A percentile compares a stretch with the other conserved stretches of the same genome.
Evolutionary conservation across 1,284 basidiomycete genomes (phyloP).

Genomic region (Mycosarcoma maydis): DNA sequence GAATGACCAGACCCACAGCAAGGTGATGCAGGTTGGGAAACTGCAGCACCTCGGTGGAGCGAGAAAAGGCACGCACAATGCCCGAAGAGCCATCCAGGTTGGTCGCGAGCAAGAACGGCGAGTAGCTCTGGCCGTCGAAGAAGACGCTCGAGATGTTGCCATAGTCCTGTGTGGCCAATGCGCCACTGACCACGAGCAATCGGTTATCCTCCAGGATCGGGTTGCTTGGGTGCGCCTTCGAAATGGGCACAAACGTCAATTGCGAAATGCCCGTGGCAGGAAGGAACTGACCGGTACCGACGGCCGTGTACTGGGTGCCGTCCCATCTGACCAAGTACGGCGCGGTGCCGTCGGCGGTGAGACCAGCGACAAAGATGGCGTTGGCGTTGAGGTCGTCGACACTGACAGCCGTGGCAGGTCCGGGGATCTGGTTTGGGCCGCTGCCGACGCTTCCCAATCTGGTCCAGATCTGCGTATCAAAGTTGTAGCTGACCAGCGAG

Average conservation of each 20-base stretch:
- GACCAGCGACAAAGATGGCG: constrained; percentile 89
- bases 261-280: constrained; percentile 79
- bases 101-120: constrained; percentile 83
- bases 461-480: constrained; percentile 72
- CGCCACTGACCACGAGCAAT: constrained; percentile 88
- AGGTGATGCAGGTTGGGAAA: constrained; percentile 68
- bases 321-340: constrained; percentile 60
- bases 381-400: constrained; percentile 82
- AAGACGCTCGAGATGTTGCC: constrained; percentile 78
- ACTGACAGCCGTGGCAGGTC: constrained; percentile 86
- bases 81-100: constrained; percentile 78
- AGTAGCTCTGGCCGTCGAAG: constrained; percentile 84
- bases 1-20: constrained; percentile 89
- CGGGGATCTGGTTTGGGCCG: constrained; percentile 75
- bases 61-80: constrained; percentile 75
- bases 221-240: constrained; percentile 76
- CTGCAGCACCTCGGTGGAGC: constrained; percentile 73
- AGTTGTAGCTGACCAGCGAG: constrained; percentile 78
- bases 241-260: constrained; percentile 86
- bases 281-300: constrained; percentile 64
- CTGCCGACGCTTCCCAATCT: constrained; percentile 79
- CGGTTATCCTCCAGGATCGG: constrained; percentile 82
- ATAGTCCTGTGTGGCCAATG: constrained; percentile 73
- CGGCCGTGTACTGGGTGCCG: constrained; percentile 35
- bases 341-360: constrained; percentile 55